A percentile compares a stretch with the other conserved stretches of the same genome.
Conservation (phyloP, 306 rosid genomes). For the Spatholobus suberectus region DNA sequence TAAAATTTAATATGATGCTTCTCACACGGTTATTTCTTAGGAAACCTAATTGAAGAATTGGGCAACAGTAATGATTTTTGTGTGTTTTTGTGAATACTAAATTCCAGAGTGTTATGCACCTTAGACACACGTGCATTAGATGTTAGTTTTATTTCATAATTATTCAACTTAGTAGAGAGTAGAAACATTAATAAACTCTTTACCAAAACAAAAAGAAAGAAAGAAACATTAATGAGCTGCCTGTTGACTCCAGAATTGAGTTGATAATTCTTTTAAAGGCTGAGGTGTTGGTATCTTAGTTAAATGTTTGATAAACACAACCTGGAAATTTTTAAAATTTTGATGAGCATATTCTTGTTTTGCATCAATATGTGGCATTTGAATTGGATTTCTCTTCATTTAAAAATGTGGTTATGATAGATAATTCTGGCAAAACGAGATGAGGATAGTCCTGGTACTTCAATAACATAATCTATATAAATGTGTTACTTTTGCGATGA, state of each 20-base stretch:
- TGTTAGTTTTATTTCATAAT: neutral
- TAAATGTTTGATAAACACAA: neutral
- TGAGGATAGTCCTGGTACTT: neutral
- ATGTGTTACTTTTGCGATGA: neutral
- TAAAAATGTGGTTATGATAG: neutral
- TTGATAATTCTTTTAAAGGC: neutral
- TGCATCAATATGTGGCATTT: neutral
- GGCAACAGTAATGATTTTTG: neutral
- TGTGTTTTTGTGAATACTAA: neutral
- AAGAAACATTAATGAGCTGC: neutral
- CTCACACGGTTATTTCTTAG: neutral
- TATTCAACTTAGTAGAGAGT: neutral
- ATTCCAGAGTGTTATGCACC: neutral
- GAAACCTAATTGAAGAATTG: constrained; percentile 8
- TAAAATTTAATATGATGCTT: neutral
- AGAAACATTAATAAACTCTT: neutral
- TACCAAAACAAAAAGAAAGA: neutral
- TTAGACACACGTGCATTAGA: neutral
- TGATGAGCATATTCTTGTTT: neutral
- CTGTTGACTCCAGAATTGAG: neutral
- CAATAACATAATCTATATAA: neutral
- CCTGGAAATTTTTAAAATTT: neutral
- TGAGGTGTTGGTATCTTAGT: neutral
- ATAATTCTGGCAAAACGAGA: constrained; percentile 1
- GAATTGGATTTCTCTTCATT: neutral